These are phyloP conservation scores for Dipteronia sinensis DNA, from an alignment of 345 rosid genomes.

Conservation along the genomic window DNA sequence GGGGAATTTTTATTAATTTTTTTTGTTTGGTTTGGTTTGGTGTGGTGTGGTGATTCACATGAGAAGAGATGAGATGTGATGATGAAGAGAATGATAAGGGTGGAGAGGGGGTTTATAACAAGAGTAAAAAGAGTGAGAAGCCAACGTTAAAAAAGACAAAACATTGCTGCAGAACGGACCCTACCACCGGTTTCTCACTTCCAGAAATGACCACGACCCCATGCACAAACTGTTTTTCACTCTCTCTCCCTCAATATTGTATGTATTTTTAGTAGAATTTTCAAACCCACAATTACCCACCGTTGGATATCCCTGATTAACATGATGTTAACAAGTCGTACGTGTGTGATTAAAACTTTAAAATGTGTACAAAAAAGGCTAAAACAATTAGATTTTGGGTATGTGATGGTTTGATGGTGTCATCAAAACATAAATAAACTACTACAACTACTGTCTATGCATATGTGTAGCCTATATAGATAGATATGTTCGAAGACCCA, in stretches of 20 bases:
- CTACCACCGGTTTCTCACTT: slow-evolving; percentile 48
- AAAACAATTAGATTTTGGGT: slow-evolving; percentile 26
- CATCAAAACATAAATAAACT: slow-evolving; percentile 25
- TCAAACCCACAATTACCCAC: slow-evolving; percentile 5
- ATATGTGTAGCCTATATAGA: slow-evolving; percentile 21
- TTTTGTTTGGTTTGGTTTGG: not conserved
- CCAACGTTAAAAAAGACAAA: slow-evolving; percentile 53
- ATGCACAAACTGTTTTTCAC: slow-evolving; percentile 37
- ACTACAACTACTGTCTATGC: slow-evolving; percentile 15
- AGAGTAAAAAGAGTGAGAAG: slow-evolving; percentile 33
- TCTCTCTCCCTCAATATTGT: not conserved
- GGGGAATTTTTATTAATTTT: not conserved
- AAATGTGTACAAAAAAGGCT: not conserved
- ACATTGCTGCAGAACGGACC: slow-evolving; percentile 41
- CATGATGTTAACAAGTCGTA: slow-evolving; percentile 32
- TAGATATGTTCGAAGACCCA: slow-evolving; percentile 5
- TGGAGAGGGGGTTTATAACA: slow-evolving; percentile 32
- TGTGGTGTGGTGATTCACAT: slow-evolving; percentile 17
- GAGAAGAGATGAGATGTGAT: slow-evolving; percentile 19
- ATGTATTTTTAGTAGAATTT: not conserved
- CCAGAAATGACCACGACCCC: slow-evolving; percentile 74
- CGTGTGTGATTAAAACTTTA: not conserved
- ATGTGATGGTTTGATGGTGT: slow-evolving; percentile 37
- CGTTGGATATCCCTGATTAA: slow-evolving; percentile 30
- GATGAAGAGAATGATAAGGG: slow-evolving; percentile 41